Percentiles rank a stretch among this genome's conserved stretches.
Evolutionary conservation across 1,284 basidiomycete species (phyloP).

Genomic region (Puccinia brachypodii): DNA sequence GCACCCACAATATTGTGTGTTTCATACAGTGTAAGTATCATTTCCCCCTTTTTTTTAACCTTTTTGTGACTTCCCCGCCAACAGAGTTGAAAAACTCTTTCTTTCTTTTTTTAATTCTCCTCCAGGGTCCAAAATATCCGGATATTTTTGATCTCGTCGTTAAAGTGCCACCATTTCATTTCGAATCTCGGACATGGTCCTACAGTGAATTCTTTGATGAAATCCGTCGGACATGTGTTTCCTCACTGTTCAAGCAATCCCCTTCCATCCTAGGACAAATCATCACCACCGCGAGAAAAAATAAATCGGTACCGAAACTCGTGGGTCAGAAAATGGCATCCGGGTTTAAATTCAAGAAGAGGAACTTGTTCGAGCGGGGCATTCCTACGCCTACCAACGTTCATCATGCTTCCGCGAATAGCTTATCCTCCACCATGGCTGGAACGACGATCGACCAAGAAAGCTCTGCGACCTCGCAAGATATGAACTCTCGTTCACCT

Average conservation of each 20-base stretch:
- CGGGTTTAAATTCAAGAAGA: slow-evolving; percentile 48
- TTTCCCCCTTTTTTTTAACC: not conserved
- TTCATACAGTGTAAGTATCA: slow-evolving; percentile 44
- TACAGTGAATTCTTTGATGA: slow-evolving; percentile 49
- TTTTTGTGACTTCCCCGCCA: too few species aligned
- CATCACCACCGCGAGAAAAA: slow-evolving; percentile 48
- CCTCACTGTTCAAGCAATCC: slow-evolving; percentile 46
- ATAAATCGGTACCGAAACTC: slow-evolving; percentile 45
- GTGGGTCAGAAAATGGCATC: slow-evolving; percentile 48
- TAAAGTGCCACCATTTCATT: slow-evolving; percentile 48
- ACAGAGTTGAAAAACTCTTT: not conserved
- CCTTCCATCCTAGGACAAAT: slow-evolving; percentile 49
- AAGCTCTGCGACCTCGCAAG: slow-evolving; percentile 14
- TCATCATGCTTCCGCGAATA: not conserved
- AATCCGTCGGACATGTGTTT: slow-evolving; percentile 47
- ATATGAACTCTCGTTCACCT: slow-evolving; percentile 6
- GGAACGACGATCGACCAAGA: slow-evolving; percentile 25
- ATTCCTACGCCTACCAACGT: not conserved
- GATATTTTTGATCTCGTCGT: slow-evolving; percentile 48
- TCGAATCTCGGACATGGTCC: slow-evolving; percentile 47
- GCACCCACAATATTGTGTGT: slow-evolving; percentile 46
- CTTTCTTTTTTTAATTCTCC: too few species aligned
- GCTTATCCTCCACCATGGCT: not conserved
- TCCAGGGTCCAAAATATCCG: slow-evolving; percentile 48
- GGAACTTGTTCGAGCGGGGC: slow-evolving; percentile 27